Percentiles rank a stretch among this genome's conserved stretches.
These are phyloP conservation scores for Astrothelium macrocarpum DNA, from an alignment of 495 filamentous ascomycete genomes.

Conservation along the genomic window DNA sequence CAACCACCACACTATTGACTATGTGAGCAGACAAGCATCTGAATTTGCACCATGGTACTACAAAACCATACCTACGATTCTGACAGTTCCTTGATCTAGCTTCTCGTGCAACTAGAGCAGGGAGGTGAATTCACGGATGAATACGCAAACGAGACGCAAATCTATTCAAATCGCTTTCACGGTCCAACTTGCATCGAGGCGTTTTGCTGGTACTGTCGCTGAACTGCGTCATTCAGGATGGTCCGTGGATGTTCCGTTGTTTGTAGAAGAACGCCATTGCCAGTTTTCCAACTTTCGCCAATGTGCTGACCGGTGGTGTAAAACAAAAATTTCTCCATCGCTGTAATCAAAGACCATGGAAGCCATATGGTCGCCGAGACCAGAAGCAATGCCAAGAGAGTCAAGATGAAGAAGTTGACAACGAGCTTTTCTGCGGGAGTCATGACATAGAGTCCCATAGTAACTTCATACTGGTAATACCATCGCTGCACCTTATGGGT, in stretches of 20 bases:
- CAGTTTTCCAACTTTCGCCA: not conserved
- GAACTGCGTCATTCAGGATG: not conserved
- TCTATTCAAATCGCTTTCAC: not conserved
- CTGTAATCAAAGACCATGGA: not conserved
- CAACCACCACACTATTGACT: not conserved
- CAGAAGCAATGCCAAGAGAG: not conserved
- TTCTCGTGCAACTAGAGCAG: not conserved
- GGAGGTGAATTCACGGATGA: not conserved
- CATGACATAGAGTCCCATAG: slow-evolving; percentile 2
- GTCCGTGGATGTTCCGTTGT: no score
- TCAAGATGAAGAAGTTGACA: slow-evolving; percentile 32
- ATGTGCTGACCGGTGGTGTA: not conserved
- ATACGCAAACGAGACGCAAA: not conserved
- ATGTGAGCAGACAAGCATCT: not conserved
- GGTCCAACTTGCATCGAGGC: not conserved
- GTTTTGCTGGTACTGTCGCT: not conserved
- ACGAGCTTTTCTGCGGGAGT: not conserved
- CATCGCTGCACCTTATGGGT: not conserved
- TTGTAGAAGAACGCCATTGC: not conserved
- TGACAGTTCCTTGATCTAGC: not conserved
- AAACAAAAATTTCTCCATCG: not conserved
- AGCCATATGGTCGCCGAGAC: not conserved
- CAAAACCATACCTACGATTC: not conserved
- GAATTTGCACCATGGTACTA: not conserved
- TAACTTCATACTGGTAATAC: not conserved